phyloP scores from a whole-genome alignment of 331 rosid species.

The Cucumis variabilis region DNA sequence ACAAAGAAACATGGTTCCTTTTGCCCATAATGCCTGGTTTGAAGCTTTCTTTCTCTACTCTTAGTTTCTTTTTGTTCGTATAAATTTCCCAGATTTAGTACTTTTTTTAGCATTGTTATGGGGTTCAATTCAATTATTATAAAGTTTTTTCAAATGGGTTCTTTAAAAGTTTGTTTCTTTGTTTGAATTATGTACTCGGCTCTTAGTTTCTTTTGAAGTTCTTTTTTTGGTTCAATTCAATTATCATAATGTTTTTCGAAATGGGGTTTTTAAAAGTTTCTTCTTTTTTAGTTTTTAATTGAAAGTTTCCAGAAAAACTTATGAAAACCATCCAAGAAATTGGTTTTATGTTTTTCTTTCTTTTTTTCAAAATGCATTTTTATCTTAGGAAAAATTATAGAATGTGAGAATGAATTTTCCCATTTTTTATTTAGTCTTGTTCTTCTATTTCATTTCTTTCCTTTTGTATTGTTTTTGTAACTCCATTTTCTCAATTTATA shows the following conservation, averaged over 20 bases:
- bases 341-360: not conserved
- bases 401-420: not conserved
- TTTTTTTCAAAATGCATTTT: not conserved
- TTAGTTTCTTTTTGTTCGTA: not conserved
- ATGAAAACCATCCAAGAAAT: not conserved
- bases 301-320: not conserved
- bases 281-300: not conserved
- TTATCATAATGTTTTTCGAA: not conserved
- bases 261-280: not conserved
- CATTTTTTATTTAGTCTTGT: not conserved
- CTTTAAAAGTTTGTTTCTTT: not conserved
- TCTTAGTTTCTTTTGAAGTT: not conserved
- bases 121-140: not conserved
- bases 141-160: not conserved
- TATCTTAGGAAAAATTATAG: not conserved
- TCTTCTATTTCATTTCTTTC: not conserved
- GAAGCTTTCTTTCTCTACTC: not conserved
- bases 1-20: not conserved
- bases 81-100: not conserved
- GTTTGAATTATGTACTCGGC: not conserved
- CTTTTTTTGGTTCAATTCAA: not conserved
- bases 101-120: not conserved
- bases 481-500: too few relatives aligned
- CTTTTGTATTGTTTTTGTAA: not conserved
- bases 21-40: not conserved